Percentiles rank a stretch among this genome's conserved stretches.
These are phyloP conservation scores for Pichia gijzeniarum DNA, from an alignment of 805 yeast species.

Conservation along the genomic window DNA sequence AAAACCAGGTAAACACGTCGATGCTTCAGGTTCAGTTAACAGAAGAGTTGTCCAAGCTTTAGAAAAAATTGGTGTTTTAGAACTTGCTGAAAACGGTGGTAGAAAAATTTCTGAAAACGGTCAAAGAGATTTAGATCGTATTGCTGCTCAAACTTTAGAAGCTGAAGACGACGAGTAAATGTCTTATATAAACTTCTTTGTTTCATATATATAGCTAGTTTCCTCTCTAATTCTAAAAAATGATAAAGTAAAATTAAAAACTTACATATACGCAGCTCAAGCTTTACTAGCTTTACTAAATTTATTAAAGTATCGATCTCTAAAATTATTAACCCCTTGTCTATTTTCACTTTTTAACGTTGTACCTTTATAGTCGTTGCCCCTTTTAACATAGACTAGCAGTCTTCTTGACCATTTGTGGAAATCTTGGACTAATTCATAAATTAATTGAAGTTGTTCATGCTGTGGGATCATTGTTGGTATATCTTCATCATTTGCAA, in stretches of 20 bases:
- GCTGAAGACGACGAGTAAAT: conserved; percentile 61
- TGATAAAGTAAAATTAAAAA: neutral
- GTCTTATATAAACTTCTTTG: conserved; percentile 11
- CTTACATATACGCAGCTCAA: neutral
- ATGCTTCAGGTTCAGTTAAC: conserved; percentile 99
- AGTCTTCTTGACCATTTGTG: conserved; percentile 90
- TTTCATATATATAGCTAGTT: conserved; percentile 2
- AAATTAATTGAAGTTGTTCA: conserved; percentile 58
- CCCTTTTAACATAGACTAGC: conserved; percentile 69
- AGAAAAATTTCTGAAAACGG: conserved; percentile 99
- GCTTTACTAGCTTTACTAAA: conserved; percentile 29
- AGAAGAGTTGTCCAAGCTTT: conserved; percentile 97
- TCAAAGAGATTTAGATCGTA: conserved; percentile 99
- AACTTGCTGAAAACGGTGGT: conserved; percentile 96
- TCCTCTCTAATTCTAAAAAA: conserved; percentile 3
- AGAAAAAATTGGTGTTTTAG: conserved; percentile 96
- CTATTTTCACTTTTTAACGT: conserved; percentile 38
- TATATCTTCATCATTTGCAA: conserved; percentile 72
- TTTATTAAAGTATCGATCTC: conserved; percentile 71
- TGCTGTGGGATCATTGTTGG: conserved; percentile 72
- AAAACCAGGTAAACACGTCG: conserved; percentile 97
- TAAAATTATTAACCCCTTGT: conserved; percentile 50
- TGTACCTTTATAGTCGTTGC: conserved; percentile 41
- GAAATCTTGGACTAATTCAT: conserved; percentile 80
- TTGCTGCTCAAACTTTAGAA: conserved; percentile 98